A percentile compares a stretch with the other conserved stretches of the same genome.
phyloP scores from a whole-genome alignment of 176 grass and related monocot genomes.

The Dactylis glomerata region DNA sequence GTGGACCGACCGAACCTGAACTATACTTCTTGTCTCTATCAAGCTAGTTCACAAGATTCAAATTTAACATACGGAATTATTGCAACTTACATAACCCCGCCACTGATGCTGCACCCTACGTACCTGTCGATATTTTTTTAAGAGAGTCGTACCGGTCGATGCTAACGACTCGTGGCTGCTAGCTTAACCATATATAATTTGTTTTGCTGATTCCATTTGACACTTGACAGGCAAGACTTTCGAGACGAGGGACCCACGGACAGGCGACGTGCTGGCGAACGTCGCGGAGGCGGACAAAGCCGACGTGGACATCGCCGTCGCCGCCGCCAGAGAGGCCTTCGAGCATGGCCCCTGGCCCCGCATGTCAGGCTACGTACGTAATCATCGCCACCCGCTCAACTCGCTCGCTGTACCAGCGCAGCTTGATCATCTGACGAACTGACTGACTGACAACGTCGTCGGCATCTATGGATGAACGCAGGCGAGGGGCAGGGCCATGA shows the following conservation, averaged over 20 bases:
- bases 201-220: background rate
- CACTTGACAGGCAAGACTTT: constrained; percentile 54
- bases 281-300: constrained; percentile 61
- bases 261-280: constrained; percentile 58
- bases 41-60: background rate
- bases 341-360: constrained; percentile 84
- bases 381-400: background rate
- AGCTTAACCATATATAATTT: background rate
- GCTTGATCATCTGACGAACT: background rate
- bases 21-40: too few species aligned
- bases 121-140: background rate
- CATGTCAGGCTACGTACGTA: constrained; percentile 83
- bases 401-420: background rate
- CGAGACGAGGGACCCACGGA: constrained; percentile 70
- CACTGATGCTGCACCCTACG: background rate
- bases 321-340: constrained; percentile 75
- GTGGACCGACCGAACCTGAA: background rate
- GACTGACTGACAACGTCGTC: background rate
- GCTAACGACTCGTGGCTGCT: background rate
- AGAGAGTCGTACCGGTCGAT: background rate
- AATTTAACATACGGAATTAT: background rate
- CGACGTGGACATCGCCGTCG: constrained; percentile 72
- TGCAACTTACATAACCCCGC: background rate
- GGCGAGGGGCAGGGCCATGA: constrained; percentile 62
- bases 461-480: constrained; percentile 11